Percentiles rank a stretch among this genome's conserved stretches.
Evolutionary conservation across 345 rosid genomes (phyloP).

Genomic region (Carallia pectinifolia): DNA sequence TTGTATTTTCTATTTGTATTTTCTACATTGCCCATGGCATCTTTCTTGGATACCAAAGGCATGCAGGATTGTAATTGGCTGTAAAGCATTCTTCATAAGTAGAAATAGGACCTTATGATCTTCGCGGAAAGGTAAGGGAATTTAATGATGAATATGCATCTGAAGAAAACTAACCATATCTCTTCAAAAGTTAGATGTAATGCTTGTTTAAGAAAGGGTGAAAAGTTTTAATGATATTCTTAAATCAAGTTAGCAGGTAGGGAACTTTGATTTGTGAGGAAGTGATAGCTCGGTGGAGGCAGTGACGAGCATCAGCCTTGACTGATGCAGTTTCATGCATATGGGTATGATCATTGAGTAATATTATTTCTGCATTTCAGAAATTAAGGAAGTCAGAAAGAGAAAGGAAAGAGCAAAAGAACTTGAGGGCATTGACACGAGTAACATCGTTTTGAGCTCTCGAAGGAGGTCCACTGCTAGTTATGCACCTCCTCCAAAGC

Average conservation of each 20-base stretch:
- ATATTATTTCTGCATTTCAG: slow-evolving; percentile 34
- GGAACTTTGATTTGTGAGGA: background rate
- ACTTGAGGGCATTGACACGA: slow-evolving; percentile 84
- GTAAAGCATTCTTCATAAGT: too few species aligned
- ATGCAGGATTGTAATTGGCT: too few species aligned
- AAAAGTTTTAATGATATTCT: background rate
- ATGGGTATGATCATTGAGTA: background rate
- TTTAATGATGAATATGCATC: background rate
- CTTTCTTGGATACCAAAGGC: too few species aligned
- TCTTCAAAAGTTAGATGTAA: background rate
- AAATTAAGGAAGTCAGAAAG: slow-evolving; percentile 80
- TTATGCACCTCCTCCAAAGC: slow-evolving; percentile 66
- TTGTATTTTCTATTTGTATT: too few species aligned
- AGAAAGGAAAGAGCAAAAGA: slow-evolving; percentile 68
- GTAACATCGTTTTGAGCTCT: slow-evolving; percentile 75
- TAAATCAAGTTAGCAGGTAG: background rate
- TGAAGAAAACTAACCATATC: background rate
- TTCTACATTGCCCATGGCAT: too few species aligned
- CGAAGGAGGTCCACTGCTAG: slow-evolving; percentile 71
- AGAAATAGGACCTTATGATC: background rate
- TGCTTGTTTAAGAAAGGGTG: background rate
- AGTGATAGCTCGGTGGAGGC: background rate
- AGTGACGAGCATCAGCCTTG: background rate
- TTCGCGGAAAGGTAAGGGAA: background rate
- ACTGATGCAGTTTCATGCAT: background rate